Percentiles rank a stretch among this genome's conserved stretches.
Evolutionary conservation across 495 filamentous ascomycete species (phyloP).

Genomic region (Annulohypoxylon moriforme): DNA sequence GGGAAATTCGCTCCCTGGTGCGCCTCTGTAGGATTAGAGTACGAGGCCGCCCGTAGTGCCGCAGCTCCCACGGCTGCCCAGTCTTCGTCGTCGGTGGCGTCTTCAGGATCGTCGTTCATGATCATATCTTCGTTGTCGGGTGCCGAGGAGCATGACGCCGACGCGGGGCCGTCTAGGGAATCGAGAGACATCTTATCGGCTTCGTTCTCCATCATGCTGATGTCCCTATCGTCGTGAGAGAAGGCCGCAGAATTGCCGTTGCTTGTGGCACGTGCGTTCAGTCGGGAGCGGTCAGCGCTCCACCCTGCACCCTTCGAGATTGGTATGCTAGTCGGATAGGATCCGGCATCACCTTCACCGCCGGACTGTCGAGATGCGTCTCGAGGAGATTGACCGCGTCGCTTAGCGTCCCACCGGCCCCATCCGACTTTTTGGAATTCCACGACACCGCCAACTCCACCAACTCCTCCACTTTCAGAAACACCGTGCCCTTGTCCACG

Average conservation of each 20-base stretch:
- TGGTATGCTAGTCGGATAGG: slow-evolving; percentile 70
- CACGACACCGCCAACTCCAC: slow-evolving; percentile 79
- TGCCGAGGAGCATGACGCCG: slow-evolving; percentile 79
- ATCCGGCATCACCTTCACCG: slow-evolving; percentile 60
- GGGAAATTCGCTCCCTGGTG: slow-evolving; percentile 53
- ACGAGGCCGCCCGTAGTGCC: slow-evolving; percentile 79
- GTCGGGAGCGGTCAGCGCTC: slow-evolving; percentile 59
- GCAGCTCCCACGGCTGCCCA: slow-evolving; percentile 92
- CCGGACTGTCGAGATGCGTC: slow-evolving; percentile 52
- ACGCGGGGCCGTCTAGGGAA: slow-evolving; percentile 79
- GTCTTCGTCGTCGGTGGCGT: slow-evolving; percentile 97
- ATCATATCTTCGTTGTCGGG: slow-evolving; percentile 76
- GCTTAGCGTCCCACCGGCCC: slow-evolving; percentile 93
- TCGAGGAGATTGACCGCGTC: slow-evolving; percentile 71
- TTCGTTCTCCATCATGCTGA: slow-evolving; percentile 82
- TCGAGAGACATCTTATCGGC: slow-evolving; percentile 97
- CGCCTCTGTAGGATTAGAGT: slow-evolving; percentile 53
- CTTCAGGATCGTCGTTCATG: slow-evolving; percentile 74
- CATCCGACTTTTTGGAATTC: slow-evolving; percentile 97
- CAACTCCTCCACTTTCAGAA: slow-evolving; percentile 55
- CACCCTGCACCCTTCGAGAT: slow-evolving; percentile 67
- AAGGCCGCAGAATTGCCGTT: slow-evolving; percentile 77
- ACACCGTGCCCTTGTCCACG: slow-evolving; percentile 67
- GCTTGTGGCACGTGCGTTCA: slow-evolving; percentile 67
- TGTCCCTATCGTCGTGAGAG: slow-evolving; percentile 75